Conservation (phyloP, 1,284 basidiomycete genomes). For the Vanrija humicola region DNA sequence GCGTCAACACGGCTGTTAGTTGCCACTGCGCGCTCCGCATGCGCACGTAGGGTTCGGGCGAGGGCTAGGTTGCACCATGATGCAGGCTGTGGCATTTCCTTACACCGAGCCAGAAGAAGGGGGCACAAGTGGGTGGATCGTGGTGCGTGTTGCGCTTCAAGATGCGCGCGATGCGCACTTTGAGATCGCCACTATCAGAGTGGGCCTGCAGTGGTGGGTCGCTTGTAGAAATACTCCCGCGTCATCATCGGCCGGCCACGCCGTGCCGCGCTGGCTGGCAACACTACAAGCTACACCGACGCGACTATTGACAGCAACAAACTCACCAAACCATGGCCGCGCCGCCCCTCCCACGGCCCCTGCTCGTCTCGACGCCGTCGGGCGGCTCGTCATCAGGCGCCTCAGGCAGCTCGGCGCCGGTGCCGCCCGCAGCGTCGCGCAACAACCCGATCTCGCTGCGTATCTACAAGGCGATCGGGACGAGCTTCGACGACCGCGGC, state of each 20-base stretch:
- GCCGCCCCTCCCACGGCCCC: neutral
- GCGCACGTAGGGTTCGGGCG: too few relatives aligned
- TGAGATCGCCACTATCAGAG: too few relatives aligned
- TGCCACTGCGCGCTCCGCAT: too few relatives aligned
- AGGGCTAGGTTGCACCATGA: too few relatives aligned
- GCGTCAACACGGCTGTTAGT: too few relatives aligned
- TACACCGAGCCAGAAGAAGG: too few relatives aligned
- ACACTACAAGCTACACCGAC: neutral
- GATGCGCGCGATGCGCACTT: too few relatives aligned
- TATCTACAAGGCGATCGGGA: conserved; percentile 83
- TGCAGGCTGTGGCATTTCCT: too few relatives aligned
- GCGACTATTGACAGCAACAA: neutral
- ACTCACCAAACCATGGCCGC: neutral
- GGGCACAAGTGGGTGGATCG: too few relatives aligned
- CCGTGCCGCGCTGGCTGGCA: neutral
- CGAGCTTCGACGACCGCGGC: conserved; percentile 69
- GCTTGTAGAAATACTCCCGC: neutral
- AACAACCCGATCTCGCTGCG: conserved; percentile 67
- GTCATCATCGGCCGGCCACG: neutral
- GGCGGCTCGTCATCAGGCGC: neutral
- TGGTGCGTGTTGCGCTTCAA: too few relatives aligned
- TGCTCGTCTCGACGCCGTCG: neutral
- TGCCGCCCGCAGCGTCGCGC: conserved; percentile 24
- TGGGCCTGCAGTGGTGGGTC: too few relatives aligned
- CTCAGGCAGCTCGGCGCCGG: conserved; percentile 17